A percentile compares a stretch with the other conserved stretches of the same genome.
These are phyloP conservation scores for Aspergillus persii DNA, from an alignment of 2,329 filamentous ascomycete species.

Conservation along the genomic window DNA sequence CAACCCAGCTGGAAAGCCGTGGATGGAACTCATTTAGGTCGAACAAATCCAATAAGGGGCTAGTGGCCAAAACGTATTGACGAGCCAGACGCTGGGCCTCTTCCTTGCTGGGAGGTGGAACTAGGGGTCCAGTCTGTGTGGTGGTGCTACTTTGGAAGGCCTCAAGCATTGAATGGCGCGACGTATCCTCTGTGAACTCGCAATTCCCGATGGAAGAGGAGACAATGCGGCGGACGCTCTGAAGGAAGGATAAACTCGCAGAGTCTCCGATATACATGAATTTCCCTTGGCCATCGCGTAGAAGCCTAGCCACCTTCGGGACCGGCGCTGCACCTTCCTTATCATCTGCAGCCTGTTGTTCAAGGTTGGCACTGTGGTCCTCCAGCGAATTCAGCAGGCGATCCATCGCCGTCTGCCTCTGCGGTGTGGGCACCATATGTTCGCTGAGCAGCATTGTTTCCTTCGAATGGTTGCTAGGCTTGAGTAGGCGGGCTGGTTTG, in stretches of 20 bases:
- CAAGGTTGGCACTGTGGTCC: slow-evolving; percentile 29
- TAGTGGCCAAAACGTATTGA: slow-evolving; percentile 47
- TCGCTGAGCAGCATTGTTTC: slow-evolving; percentile 36
- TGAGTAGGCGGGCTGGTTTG: slow-evolving; percentile 35
- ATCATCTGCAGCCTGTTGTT: slow-evolving; percentile 29
- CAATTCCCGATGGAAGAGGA: slow-evolving; percentile 46
- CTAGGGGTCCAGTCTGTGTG: slow-evolving; percentile 28
- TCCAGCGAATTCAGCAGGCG: slow-evolving; percentile 33
- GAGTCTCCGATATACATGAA: slow-evolving; percentile 56
- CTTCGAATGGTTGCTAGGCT: slow-evolving; percentile 23
- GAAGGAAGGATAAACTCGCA: slow-evolving; percentile 52
- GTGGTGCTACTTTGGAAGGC: slow-evolving; percentile 36
- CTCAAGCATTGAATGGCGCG: slow-evolving; percentile 43
- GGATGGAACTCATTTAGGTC: slow-evolving; percentile 45
- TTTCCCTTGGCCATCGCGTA: slow-evolving; percentile 53
- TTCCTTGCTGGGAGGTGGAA: slow-evolving; percentile 32
- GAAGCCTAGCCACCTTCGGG: slow-evolving; percentile 44
- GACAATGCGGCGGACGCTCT: slow-evolving; percentile 52
- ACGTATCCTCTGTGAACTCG: slow-evolving; percentile 40
- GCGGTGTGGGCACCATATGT: slow-evolving; percentile 27
- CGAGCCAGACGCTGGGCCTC: slow-evolving; percentile 43
- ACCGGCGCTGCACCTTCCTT: slow-evolving; percentile 34
- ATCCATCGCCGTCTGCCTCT: slow-evolving; percentile 35
- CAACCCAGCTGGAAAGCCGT: slow-evolving; percentile 39
- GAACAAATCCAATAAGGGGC: slow-evolving; percentile 50